These are phyloP conservation scores for Wickerhamiella sergipiensis DNA, from an alignment of 805 yeast species.

Conservation along the genomic window DNA sequence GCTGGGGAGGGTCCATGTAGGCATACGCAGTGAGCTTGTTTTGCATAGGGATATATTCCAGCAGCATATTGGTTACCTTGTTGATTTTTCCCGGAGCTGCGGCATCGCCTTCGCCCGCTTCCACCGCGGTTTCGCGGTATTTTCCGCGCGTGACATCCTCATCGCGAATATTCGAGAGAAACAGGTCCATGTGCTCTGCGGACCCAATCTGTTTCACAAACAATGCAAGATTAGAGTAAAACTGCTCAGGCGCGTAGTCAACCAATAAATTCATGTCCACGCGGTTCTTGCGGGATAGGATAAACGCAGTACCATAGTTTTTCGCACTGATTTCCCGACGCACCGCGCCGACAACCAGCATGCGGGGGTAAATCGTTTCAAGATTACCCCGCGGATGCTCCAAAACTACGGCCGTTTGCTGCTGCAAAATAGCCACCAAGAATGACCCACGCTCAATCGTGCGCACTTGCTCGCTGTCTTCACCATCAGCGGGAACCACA, in stretches of 20 bases:
- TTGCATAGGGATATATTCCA: constrained; percentile 31
- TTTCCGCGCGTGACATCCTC: constrained; percentile 76
- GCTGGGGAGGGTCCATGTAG: constrained; percentile 77
- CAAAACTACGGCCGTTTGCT: constrained; percentile 65
- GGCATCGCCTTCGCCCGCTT: background rate
- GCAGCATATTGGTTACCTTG: constrained; percentile 57
- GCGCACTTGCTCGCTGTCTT: constrained; percentile 68
- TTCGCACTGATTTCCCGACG: constrained; percentile 47
- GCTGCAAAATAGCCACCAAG: constrained; percentile 69
- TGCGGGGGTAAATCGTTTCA: constrained; percentile 87
- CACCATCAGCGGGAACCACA: constrained; percentile 25
- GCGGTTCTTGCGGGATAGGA: constrained; percentile 78
- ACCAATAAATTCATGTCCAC: constrained; percentile 80
- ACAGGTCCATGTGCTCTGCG: constrained; percentile 70
- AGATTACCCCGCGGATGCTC: constrained; percentile 95
- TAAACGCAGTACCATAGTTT: constrained; percentile 60
- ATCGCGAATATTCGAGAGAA: constrained; percentile 71
- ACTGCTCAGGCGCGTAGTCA: constrained; percentile 69
- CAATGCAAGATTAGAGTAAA: constrained; percentile 44
- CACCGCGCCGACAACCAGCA: constrained; percentile 77
- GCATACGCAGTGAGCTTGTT: constrained; percentile 79
- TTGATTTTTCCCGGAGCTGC: constrained; percentile 44
- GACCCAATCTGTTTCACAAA: constrained; percentile 60
- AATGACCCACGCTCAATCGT: constrained; percentile 84
- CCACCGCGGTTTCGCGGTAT: constrained; percentile 53